Percentiles rank a stretch among this genome's conserved stretches.
phyloP scores from a whole-genome alignment of 176 grass and related monocot species.

The Panicum miliaceum region DNA sequence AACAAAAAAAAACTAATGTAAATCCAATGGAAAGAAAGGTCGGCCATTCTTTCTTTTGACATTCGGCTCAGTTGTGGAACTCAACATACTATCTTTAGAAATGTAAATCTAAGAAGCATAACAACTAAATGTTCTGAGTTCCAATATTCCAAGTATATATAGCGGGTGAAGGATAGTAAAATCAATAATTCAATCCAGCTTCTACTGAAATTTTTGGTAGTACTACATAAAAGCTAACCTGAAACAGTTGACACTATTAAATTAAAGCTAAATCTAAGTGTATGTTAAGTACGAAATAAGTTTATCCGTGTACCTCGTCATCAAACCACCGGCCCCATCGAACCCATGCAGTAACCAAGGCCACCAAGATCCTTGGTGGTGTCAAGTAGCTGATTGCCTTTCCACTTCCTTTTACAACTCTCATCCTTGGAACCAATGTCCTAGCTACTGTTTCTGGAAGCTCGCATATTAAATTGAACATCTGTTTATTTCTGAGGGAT shows the following conservation, averaged over 20 bases:
- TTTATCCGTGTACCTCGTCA: constrained; percentile 63
- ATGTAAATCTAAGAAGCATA: constrained; percentile 7
- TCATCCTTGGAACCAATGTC: constrained; percentile 95
- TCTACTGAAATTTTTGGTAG: not conserved
- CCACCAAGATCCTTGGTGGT: constrained; percentile 95
- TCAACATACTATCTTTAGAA: not conserved
- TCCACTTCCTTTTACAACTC: constrained; percentile 95
- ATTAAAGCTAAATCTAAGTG: not conserved
- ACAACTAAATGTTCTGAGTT: not conserved
- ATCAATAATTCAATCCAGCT: not conserved
- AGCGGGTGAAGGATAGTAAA: not conserved
- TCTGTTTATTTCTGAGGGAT: constrained; percentile 91
- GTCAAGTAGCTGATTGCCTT: constrained; percentile 97
- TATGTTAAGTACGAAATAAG: constrained; percentile 16
- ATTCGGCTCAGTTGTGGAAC: not conserved
- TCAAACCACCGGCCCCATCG: constrained; percentile 97
- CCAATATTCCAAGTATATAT: not conserved
- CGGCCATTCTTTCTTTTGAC: not conserved
- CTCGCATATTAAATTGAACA: constrained; percentile 99
- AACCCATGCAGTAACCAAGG: constrained; percentile 95
- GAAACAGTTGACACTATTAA: not conserved
- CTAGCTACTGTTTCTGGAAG: constrained; percentile 99
- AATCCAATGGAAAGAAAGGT: not conserved
- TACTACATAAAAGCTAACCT: not conserved
- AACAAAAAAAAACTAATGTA: not conserved